A percentile compares a stretch with the other conserved stretches of the same genome.
These are phyloP conservation scores for Ampelomyces quisqualis DNA, from an alignment of 2,329 filamentous ascomycete species.

Conservation along the genomic window DNA sequence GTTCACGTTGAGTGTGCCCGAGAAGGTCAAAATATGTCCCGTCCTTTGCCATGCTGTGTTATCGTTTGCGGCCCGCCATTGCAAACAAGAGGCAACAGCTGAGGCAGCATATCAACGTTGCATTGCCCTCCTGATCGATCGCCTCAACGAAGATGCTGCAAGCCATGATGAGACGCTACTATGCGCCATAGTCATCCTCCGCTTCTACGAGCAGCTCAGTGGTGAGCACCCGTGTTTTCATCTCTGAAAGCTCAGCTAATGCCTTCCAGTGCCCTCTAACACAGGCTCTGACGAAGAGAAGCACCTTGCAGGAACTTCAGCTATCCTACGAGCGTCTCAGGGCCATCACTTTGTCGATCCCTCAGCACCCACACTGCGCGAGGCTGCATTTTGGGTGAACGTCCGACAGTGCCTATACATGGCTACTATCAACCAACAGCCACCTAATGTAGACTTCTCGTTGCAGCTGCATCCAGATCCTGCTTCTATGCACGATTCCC, in stretches of 20 bases:
- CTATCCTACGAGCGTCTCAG: slow-evolving; percentile 34
- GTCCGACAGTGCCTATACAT: slow-evolving; percentile 39
- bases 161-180: slow-evolving; percentile 34
- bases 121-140: slow-evolving; percentile 33
- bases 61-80: slow-evolving; percentile 33
- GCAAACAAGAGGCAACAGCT: slow-evolving; percentile 20
- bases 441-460: slow-evolving; percentile 33
- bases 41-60: slow-evolving; percentile 34
- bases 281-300: slow-evolving; percentile 34
- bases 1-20: slow-evolving; percentile 33
- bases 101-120: slow-evolving; percentile 32
- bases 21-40: slow-evolving; percentile 29
- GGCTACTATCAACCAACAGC: slow-evolving; percentile 35
- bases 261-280: slow-evolving; percentile 18
- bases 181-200: slow-evolving; percentile 37
- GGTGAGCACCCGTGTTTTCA: slow-evolving; percentile 11
- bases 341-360: slow-evolving; percentile 31
- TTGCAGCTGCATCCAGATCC: slow-evolving; percentile 28
- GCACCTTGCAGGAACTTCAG: slow-evolving; percentile 34
- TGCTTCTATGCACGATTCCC: slow-evolving; percentile 22
- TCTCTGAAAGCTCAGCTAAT: background rate
- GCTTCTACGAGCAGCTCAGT: slow-evolving; percentile 37
- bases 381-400: slow-evolving; percentile 39
- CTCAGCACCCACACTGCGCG: slow-evolving; percentile 35
- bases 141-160: slow-evolving; percentile 26